Percentiles rank a stretch among this genome's conserved stretches.
Conservation (phyloP, 306 rosid genomes). For the Lagenaria siceraria region DNA sequence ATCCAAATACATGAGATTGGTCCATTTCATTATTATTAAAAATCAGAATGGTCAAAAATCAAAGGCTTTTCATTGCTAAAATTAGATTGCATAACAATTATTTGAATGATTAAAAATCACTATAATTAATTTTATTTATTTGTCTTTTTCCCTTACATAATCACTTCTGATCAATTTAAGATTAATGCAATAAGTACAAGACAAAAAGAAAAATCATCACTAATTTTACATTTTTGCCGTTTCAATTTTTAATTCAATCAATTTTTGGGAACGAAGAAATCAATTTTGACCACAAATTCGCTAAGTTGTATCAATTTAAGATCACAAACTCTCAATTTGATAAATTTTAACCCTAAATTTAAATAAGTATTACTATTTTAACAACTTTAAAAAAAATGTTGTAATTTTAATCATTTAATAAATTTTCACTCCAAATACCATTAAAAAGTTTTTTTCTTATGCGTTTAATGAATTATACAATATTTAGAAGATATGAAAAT, state of each 20-base stretch:
- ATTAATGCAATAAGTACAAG: neutral
- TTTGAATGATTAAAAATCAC: neutral
- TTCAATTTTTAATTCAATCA: neutral
- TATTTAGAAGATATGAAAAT: no score
- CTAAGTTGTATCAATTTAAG: no score
- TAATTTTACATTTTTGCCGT: neutral
- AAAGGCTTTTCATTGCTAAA: neutral
- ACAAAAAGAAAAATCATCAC: neutral
- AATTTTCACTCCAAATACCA: no score
- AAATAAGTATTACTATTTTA: no score
- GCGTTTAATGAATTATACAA: no score
- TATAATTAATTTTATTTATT: neutral
- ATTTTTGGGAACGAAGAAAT: no score
- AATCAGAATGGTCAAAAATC: neutral
- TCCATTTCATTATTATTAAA: neutral
- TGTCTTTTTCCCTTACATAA: neutral
- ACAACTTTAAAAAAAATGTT: no score
- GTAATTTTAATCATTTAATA: no score
- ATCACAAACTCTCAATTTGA: no score
- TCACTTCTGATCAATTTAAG: neutral
- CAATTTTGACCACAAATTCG: no score
- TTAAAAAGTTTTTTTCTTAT: no score
- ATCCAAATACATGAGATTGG: neutral
- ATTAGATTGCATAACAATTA: neutral
- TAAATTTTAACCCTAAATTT: no score